Evolutionary conservation across 306 rosid genomes (phyloP), one percentile per base, ranked within the genome.

Genomic region (Arachis hypogaea): DNA sequence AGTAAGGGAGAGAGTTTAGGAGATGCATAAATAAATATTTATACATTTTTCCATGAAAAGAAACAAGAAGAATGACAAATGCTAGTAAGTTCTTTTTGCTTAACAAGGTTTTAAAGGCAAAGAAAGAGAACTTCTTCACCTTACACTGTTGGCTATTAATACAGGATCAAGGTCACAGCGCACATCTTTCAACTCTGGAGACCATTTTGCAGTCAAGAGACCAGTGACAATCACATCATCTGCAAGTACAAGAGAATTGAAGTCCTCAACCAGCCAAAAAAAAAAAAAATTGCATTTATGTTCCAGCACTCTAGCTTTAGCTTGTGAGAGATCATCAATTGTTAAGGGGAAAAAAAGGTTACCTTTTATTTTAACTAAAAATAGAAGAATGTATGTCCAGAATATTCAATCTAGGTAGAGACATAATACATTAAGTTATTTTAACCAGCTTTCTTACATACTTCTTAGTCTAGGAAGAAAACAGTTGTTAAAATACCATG

Each of bases 141-240:
- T 91, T 76, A 89, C 66, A 68, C 79, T 87, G 85, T 93, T 93
- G 70, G 97, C 96, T 82, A 93, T 78, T 57, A 93, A 76, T 65
- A 93, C 79, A 30, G 98, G 96, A 83, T 91, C 97, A 68, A 93
- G 97, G 72, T 93, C 96, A 18, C 98, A 93, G 14, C 98, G 91
- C 47, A 93, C 98, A 77, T 89, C 97, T 85, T 91, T 93, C 74
- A 93, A 78, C 74, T 91, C 98, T 59, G 97, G 89, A 64, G 98
- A 88, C 98, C 98, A 93, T 83, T 79, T 93, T 66, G 98, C 97
- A 46, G 94, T 93, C 81, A 93, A 82, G 65, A 91, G 77, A 38
- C 98, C 98, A 7, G 97, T 84, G 79, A 88, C 90, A n/a, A 91
- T 81, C 36, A 91, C 86, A 78, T 89, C 97, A 76, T 89, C 96